Conservation (phyloP, 345 rosid species). For the Acer campestre region DNA sequence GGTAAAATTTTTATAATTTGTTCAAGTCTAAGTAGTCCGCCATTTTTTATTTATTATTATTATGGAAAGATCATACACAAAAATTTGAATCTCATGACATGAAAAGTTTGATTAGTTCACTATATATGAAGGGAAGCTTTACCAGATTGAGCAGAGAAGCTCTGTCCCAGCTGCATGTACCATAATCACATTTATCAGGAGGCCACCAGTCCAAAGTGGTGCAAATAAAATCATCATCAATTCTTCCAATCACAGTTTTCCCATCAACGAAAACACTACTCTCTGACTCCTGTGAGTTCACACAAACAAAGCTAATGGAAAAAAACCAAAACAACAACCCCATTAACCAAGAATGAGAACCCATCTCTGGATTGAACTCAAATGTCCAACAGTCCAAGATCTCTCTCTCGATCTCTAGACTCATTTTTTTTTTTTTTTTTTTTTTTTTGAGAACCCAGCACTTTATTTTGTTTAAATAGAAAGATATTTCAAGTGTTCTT, state of each 20-base stretch:
- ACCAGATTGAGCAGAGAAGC: conserved; percentile 96
- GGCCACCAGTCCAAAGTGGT: conserved; percentile 99
- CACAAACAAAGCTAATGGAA: conserved; percentile 23
- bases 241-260: conserved; percentile 55
- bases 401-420: neutral
- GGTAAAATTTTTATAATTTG: too few species aligned
- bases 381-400: conserved; percentile 18
- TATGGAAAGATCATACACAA: too few species aligned
- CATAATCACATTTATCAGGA: conserved; percentile 95
- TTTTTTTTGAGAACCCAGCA: too few species aligned
- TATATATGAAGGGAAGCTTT: neutral
- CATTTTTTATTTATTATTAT: too few species aligned
- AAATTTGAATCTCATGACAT: too few species aligned
- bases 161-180: conserved; percentile 82
- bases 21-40: too few species aligned
- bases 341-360: conserved; percentile 27
- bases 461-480: too few species aligned
- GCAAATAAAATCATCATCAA: conserved; percentile 85
- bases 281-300: conserved; percentile 31
- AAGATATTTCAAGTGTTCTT: too few species aligned
- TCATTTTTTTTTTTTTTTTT: too few species aligned
- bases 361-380: conserved; percentile 34
- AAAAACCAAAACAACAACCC: conserved; percentile 37
- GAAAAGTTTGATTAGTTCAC: too few species aligned
- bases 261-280: conserved; percentile 63